A percentile compares a stretch with the other conserved stretches of the same genome.
Evolutionary conservation across 352 stramenopile species (phyloP).

Genomic region (Phytophthora pisi): DNA sequence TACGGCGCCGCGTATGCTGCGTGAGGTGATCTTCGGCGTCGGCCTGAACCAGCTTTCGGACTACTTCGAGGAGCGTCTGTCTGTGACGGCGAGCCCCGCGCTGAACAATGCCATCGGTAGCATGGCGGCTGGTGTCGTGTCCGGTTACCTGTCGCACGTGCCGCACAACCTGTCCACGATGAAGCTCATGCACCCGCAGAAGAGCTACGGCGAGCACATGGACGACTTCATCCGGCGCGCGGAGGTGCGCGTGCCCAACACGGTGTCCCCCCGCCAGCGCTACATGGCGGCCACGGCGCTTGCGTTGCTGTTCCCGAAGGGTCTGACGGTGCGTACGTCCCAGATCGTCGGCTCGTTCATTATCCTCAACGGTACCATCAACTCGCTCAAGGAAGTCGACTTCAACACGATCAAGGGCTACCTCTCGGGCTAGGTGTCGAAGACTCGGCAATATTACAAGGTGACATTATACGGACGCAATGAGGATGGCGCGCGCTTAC

Average conservation of each 20-base stretch:
- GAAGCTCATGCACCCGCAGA: constrained; percentile 94
- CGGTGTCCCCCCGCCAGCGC: constrained; percentile 72
- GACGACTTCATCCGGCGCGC: constrained; percentile 84
- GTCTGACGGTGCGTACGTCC: constrained; percentile 88
- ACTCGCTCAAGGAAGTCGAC: constrained; percentile 87
- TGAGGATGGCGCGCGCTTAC: constrained; percentile 18
- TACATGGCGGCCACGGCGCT: constrained; percentile 73
- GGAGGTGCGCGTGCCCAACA: constrained; percentile 80
- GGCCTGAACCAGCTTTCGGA: constrained; percentile 94
- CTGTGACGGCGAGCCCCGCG: constrained; percentile 63
- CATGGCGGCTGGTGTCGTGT: constrained; percentile 89
- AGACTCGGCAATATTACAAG: constrained; percentile 21
- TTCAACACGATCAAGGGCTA: constrained; percentile 54
- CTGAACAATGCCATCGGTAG: constrained; percentile 90
- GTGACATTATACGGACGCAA: constrained; percentile 22
- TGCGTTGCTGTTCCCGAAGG: constrained; percentile 87
- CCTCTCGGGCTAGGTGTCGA: constrained; percentile 36
- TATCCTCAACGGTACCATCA: constrained; percentile 94
- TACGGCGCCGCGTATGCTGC: constrained; percentile 79
- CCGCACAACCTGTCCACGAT: constrained; percentile 96
- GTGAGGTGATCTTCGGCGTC: constrained; percentile 94
- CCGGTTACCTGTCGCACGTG: constrained; percentile 94
- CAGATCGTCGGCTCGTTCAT: constrained; percentile 94
- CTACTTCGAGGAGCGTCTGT: constrained; percentile 93
- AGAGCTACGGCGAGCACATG: constrained; percentile 85